Conservation (phyloP, 768 basidiomycete species). For the Xerocomellus amylosporus region DNA sequence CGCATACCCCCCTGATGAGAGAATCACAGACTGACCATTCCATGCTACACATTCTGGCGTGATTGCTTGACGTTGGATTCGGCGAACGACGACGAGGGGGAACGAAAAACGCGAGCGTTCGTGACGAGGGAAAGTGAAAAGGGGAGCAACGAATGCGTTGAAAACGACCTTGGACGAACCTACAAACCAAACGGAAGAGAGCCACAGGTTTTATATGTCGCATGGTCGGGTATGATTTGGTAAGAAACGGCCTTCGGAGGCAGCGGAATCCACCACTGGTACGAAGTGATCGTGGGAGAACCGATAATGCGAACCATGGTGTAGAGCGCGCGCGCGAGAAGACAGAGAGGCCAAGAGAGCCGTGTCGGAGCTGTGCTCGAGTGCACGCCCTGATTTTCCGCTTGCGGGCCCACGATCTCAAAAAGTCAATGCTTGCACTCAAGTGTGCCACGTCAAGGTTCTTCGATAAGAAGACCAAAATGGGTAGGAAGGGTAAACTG, state of each 20-base stretch:
- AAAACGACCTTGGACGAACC: background rate
- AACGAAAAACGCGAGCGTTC: background rate
- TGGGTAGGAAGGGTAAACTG: conserved; percentile 24
- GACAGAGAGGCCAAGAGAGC: conserved; percentile 1
- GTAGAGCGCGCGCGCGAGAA: conserved; percentile 4
- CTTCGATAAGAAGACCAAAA: conserved; percentile 29
- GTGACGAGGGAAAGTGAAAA: background rate
- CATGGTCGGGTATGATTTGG: conserved; percentile 26
- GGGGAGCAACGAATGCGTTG: background rate
- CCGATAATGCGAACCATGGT: conserved; percentile 10
- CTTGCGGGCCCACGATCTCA: conserved; percentile 18
- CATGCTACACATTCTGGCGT: conserved; percentile 48
- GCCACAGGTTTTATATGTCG: conserved; percentile 29
- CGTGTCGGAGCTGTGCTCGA: conserved; percentile 24
- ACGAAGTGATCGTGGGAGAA: conserved; percentile 37
- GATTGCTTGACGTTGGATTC: conserved; percentile 4
- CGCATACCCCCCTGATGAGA: background rate
- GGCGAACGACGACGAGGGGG: background rate
- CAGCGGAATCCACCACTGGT: conserved; percentile 25
- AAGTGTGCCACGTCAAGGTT: conserved; percentile 28
- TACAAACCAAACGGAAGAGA: conserved; percentile 1
- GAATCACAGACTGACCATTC: conserved; percentile 45
- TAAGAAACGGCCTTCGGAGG: conserved; percentile 30
- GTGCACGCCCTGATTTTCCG: conserved; percentile 30
- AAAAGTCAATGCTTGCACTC: conserved; percentile 15